These are phyloP conservation scores for Ogataea naganishii DNA, from an alignment of 805 yeast genomes.

Conservation along the genomic window DNA sequence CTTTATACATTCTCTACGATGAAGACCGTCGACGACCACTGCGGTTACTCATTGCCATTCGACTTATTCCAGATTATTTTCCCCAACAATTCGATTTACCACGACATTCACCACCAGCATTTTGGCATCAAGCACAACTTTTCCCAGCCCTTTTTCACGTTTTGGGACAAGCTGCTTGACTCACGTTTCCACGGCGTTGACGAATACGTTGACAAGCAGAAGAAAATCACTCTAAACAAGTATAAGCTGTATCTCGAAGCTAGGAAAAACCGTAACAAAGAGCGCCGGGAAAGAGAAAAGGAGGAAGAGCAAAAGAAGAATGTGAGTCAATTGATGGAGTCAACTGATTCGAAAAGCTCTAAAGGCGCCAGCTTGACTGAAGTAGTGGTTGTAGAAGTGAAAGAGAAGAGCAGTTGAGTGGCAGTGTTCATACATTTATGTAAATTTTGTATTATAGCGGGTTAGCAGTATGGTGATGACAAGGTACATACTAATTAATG, in stretches of 20 bases:
- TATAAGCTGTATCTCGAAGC: slow-evolving; percentile 48
- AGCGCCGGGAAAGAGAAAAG: no score
- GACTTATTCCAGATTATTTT: slow-evolving; percentile 86
- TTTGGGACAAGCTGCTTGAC: slow-evolving; percentile 74
- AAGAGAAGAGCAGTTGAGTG: no score
- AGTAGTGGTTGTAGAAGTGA: no score
- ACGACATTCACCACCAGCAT: slow-evolving; percentile 94
- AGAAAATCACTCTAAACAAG: slow-evolving; percentile 56
- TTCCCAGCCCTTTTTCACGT: slow-evolving; percentile 91
- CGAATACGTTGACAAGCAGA: slow-evolving; percentile 56
- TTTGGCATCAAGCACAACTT: slow-evolving; percentile 92
- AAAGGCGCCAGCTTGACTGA: no score
- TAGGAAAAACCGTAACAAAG: slow-evolving; percentile 17
- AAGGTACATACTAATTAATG: no score
- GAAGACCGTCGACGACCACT: slow-evolving; percentile 97
- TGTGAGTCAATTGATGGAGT: no score
- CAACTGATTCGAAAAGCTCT: no score
- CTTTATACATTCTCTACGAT: slow-evolving; percentile 83
- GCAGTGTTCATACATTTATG: no score
- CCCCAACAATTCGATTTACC: slow-evolving; percentile 94
- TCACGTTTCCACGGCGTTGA: slow-evolving; percentile 67
- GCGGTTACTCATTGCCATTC: slow-evolving; percentile 91
- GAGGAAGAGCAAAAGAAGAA: no score
- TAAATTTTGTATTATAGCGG: no score
- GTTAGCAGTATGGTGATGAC: no score